These are phyloP conservation scores for Calocybe indica DNA, from an alignment of 768 basidiomycete species.

Conservation along the genomic window DNA sequence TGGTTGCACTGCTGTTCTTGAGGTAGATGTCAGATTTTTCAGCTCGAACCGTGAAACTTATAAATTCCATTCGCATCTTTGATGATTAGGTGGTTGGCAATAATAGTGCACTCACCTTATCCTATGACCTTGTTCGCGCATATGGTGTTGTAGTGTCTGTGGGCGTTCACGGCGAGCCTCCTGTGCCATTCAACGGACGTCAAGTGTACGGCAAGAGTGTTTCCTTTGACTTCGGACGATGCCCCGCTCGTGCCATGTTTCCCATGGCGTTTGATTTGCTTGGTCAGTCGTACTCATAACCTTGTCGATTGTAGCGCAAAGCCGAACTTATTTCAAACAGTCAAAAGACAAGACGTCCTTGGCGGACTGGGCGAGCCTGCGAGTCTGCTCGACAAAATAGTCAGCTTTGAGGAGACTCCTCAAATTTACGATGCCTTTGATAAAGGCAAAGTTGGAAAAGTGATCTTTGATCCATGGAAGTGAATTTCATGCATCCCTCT, in stretches of 20 bases:
- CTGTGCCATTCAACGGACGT: slow-evolving; percentile 49
- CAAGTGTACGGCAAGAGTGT: slow-evolving; percentile 74
- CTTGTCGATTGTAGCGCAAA: not conserved
- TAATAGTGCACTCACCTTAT: slow-evolving; percentile 52
- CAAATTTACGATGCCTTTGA: slow-evolving; percentile 65
- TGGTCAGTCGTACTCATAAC: slow-evolving; percentile 19
- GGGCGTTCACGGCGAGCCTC: slow-evolving; percentile 56
- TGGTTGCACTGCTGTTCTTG: slow-evolving; percentile 62
- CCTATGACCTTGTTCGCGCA: slow-evolving; percentile 66
- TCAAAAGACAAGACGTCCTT: slow-evolving; percentile 68
- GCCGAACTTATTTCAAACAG: slow-evolving; percentile 14
- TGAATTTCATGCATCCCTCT: slow-evolving; percentile 10
- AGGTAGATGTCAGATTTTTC: slow-evolving; percentile 33
- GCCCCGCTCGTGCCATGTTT: slow-evolving; percentile 75
- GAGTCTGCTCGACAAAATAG: slow-evolving; percentile 65
- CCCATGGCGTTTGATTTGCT: slow-evolving; percentile 65
- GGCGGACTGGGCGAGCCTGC: slow-evolving; percentile 58
- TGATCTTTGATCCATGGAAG: slow-evolving; percentile 72
- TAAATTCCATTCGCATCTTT: not conserved
- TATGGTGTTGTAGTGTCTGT: slow-evolving; percentile 75
- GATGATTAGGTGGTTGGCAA: slow-evolving; percentile 60
- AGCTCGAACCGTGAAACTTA: not conserved
- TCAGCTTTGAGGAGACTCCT: slow-evolving; percentile 49
- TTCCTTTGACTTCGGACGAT: slow-evolving; percentile 75
- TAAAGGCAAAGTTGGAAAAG: slow-evolving; percentile 67